Conservation (phyloP, 2,329 filamentous ascomycete genomes). For the Penicillium polonicum region DNA sequence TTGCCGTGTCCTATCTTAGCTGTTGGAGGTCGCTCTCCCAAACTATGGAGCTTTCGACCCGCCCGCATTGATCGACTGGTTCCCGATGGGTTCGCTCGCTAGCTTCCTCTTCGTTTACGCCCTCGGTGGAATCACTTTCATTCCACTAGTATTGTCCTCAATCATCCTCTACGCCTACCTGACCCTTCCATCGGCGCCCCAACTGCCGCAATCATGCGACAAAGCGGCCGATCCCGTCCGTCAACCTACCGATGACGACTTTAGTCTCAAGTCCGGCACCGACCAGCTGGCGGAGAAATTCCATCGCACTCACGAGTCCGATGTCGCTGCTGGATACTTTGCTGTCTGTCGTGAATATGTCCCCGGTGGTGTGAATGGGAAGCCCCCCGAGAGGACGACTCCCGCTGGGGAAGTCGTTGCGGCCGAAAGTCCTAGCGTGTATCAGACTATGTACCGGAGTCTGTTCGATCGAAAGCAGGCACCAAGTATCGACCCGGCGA, state of each 20-base stretch:
- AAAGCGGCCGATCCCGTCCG: slow-evolving; percentile 40
- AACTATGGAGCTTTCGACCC: slow-evolving; percentile 36
- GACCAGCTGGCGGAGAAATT: slow-evolving; percentile 60
- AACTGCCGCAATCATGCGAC: slow-evolving; percentile 37
- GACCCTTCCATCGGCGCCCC: slow-evolving; percentile 55
- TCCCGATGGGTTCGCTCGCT: slow-evolving; percentile 47
- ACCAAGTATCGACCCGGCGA: slow-evolving; percentile 55
- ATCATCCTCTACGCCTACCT: slow-evolving; percentile 67
- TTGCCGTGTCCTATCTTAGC: not conserved
- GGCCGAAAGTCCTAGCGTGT: slow-evolving; percentile 85
- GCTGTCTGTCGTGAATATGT: slow-evolving; percentile 93
- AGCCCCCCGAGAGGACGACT: slow-evolving; percentile 81
- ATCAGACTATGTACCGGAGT: slow-evolving; percentile 96
- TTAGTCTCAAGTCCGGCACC: slow-evolving; percentile 61
- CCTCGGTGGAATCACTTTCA: slow-evolving; percentile 81
- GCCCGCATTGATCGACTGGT: slow-evolving; percentile 31
- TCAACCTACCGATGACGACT: slow-evolving; percentile 63
- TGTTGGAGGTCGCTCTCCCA: slow-evolving; percentile 10
- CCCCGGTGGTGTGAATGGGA: slow-evolving; percentile 86
- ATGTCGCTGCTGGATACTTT: slow-evolving; percentile 88
- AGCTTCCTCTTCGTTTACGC: slow-evolving; percentile 73
- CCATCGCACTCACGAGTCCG: slow-evolving; percentile 63
- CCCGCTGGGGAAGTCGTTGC: slow-evolving; percentile 76
- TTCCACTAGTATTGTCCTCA: slow-evolving; percentile 67
- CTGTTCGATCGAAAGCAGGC: slow-evolving; percentile 80